phyloP scores from a whole-genome alignment of 1,284 basidiomycete genomes.

The Austroboletus novae-zelandiae region DNA sequence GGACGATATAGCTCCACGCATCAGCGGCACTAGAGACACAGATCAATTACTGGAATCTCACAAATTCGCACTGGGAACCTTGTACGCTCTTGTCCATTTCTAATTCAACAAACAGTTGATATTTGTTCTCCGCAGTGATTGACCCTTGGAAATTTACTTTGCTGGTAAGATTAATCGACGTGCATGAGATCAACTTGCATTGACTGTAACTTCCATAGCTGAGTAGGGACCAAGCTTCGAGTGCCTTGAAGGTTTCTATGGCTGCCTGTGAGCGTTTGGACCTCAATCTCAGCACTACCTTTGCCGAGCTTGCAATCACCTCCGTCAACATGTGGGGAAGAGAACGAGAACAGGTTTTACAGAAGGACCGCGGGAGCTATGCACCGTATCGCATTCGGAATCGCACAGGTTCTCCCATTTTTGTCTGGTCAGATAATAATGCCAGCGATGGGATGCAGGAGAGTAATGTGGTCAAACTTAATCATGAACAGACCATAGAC shows the following conservation, averaged over 20 bases:
- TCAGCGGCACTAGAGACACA: slow-evolving; percentile 77
- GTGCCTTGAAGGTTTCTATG: slow-evolving; percentile 62
- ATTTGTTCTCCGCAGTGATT: slow-evolving; percentile 56
- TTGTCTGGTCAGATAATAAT: slow-evolving; percentile 79
- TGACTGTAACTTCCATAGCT: slow-evolving; percentile 40
- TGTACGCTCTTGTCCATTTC: slow-evolving; percentile 40
- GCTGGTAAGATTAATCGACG: slow-evolving; percentile 43
- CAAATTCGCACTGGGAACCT: slow-evolving; percentile 99
- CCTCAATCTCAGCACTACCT: slow-evolving; percentile 89
- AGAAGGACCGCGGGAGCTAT: slow-evolving; percentile 79
- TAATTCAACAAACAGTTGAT: slow-evolving; percentile 1
- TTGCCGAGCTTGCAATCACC: slow-evolving; percentile 84
- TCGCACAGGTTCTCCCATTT: slow-evolving; percentile 81
- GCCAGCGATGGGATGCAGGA: slow-evolving; percentile 48
- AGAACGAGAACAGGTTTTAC: slow-evolving; percentile 70
- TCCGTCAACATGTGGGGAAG: slow-evolving; percentile 72
- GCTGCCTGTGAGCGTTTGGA: slow-evolving; percentile 86
- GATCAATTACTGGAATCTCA: slow-evolving; percentile 96
- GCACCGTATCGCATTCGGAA: slow-evolving; percentile 95
- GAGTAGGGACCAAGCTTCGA: slow-evolving; percentile 48
- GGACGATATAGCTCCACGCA: slow-evolving; percentile 64
- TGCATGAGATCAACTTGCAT: neutral
- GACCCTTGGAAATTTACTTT: slow-evolving; percentile 95
- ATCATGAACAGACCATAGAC: slow-evolving; percentile 78
- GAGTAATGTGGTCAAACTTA: slow-evolving; percentile 50